Evolutionary conservation across 352 stramenopile species (phyloP).

Genomic region (Phytophthora constricta): DNA sequence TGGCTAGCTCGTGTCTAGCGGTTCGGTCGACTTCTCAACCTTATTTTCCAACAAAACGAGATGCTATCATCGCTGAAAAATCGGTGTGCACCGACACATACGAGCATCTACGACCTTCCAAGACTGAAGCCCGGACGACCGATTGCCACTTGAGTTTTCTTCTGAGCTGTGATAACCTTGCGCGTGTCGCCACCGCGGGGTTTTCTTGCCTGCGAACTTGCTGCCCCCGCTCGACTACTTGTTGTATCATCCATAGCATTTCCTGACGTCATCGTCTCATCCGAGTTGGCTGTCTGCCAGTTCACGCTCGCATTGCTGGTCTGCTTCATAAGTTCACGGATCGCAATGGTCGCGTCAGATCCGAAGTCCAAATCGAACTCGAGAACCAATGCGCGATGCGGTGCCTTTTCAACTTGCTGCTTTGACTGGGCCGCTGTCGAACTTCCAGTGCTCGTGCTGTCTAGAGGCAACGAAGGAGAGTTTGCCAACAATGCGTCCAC

Average conservation of each 20-base stretch:
- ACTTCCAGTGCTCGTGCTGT: background rate
- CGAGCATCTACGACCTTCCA: slow-evolving; percentile 62
- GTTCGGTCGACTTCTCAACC: too few relatives aligned
- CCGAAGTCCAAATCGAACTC: slow-evolving; percentile 69
- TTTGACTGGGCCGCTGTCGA: slow-evolving; percentile 6
- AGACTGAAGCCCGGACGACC: slow-evolving; percentile 83
- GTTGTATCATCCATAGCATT: slow-evolving; percentile 10
- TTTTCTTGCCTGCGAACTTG: slow-evolving; percentile 40
- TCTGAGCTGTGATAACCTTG: slow-evolving; percentile 64
- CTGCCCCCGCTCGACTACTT: slow-evolving; percentile 3
- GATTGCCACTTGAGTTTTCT: slow-evolving; percentile 83
- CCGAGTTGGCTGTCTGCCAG: slow-evolving; percentile 41
- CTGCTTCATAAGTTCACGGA: slow-evolving; percentile 94
- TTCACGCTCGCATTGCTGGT: slow-evolving; percentile 86
- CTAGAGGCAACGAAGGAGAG: slow-evolving; percentile 6
- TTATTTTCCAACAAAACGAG: too few relatives aligned
- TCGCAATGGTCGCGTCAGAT: slow-evolving; percentile 93
- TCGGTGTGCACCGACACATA: too few relatives aligned
- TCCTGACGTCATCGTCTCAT: background rate
- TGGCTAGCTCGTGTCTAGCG: too few relatives aligned
- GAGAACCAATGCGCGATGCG: slow-evolving; percentile 54
- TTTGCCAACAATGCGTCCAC: slow-evolving; percentile 63
- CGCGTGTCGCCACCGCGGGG: slow-evolving; percentile 34
- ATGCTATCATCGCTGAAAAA: too few relatives aligned
- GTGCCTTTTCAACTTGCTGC: slow-evolving; percentile 12